A percentile compares a stretch with the other conserved stretches of the same genome.
Evolutionary conservation across 208 protist species (phyloP).

Genomic region (Cochliopodium minus): DNA sequence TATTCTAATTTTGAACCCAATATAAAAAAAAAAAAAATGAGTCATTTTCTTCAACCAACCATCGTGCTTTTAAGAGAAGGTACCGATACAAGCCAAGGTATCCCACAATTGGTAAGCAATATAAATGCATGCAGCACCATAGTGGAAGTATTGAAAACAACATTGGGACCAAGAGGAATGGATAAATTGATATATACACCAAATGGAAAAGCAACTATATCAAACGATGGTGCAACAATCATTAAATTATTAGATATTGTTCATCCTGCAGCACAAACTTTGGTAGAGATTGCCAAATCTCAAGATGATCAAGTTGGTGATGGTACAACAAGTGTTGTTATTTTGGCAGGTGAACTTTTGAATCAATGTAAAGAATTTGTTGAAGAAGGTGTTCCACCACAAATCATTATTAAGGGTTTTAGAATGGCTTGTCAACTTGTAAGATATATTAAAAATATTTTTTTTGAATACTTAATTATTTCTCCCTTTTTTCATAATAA

Average conservation of each 20-base stretch:
- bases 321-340: conserved; percentile 98
- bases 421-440: conserved; percentile 44
- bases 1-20: too few relatives aligned
- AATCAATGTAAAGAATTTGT: conserved; percentile 90
- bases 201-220: conserved; percentile 78
- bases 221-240: conserved; percentile 99
- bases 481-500: too few relatives aligned
- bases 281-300: conserved; percentile 98
- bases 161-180: conserved; percentile 96
- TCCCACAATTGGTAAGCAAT: conserved; percentile 96
- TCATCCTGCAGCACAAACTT: conserved; percentile 92
- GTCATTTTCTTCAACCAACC: too few relatives aligned
- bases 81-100: conserved; percentile 98
- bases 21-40: too few relatives aligned
- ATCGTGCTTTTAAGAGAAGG: conserved; percentile 98
- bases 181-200: conserved; percentile 97
- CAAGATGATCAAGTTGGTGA: conserved; percentile 96
- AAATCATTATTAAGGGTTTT: conserved; percentile 89
- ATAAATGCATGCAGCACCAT: conserved; percentile 96
- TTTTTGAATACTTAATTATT: not conserved
- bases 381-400: conserved; percentile 97
- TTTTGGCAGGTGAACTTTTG: conserved; percentile 94
- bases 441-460: not conserved
- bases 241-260: conserved; percentile 98
- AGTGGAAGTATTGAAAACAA: conserved; percentile 80